Evolutionary conservation across 768 basidiomycete genomes (phyloP), one percentile per base, ranked within the genome.

Genomic region (Auriculariales sp.): DNA sequence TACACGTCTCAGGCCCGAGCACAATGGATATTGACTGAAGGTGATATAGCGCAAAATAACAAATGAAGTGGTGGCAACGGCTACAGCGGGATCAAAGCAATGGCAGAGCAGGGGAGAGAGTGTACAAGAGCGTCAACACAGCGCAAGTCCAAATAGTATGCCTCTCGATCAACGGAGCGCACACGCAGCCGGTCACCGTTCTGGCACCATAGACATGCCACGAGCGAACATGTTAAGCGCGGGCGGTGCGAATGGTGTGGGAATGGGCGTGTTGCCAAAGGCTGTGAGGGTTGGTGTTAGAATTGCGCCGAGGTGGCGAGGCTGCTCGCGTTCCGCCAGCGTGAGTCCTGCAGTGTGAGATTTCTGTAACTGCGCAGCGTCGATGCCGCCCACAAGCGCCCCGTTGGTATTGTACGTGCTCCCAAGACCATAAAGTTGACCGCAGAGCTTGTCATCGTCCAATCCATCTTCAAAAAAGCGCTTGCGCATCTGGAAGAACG

Each of bases 401-500:
- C 22, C 22, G 17, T 22, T 44, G 17, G 32, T 45, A n/a, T n/a
- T n/a, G 30, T 51, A 51, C 9, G 86, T 87, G 61, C 82, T 80
- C 3, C 86, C 86, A 32, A 90, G 77, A 0, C 86, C 86, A 58
- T 86, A 90, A 1, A 90, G 72, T 59, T 86, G 85, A 48, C 83
- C 84, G 51, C 81, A 85, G 63, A 81, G 88, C 59, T 87, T 83
- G 1, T 60, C 66, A 51, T 92, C 84, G 61, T 97, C 89, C 48
- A 95, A 74, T n/a, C 77, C 70, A 62, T 91, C 85, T 53, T 82
- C 78, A 68, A 99, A 99, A 68, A 92, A 97, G 14, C 84, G 64
- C 56, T 90, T 81, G 27, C 88, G 79, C 77, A 97, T 88, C 64
- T 92, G 87, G 82, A 98, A 98, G 68, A 97, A 98, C 0, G 89